Base-by-base conservation (phyloP, 2,329 filamentous ascomycete genomes). In the Plenodomus lindquistii region DNA sequence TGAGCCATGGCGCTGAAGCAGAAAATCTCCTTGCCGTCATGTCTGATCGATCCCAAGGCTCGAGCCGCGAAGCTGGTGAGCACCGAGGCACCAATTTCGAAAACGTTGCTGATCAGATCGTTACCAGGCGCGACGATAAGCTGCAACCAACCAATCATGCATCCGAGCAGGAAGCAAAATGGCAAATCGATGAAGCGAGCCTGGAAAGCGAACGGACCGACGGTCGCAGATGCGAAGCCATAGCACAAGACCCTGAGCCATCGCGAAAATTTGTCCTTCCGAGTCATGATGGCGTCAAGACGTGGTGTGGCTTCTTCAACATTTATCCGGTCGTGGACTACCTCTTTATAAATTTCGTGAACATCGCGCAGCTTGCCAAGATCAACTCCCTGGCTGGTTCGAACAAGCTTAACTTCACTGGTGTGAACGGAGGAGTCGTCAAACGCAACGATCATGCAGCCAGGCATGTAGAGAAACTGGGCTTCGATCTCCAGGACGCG, bases 401-500 rank as follows among this genome's bases (percentile, higher is more conserved):
- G 82, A 6, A 91, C 85, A 24, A 91, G 80, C 73, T 89, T 89
- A 53, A 91, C 87, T 66, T 91, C 87, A n/a, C 87, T 87, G 0
- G 88, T 91, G 63, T 91, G 87, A 0, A 87, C 89, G 0, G 79
- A 74, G 4, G 76, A 73, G 70, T 93, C 89, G 63, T 85, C 91
- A 65, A 97, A 96, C 4, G 90, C 93, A 66, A 96, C 88, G 47
- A 97, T 89, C 92, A 97, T 97, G 65, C 89, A 95, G 0, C 89
- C 89, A 0, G 92, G 91, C 22, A 96, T 84, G 67, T 96, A 97
- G 18, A 96, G 76, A 60, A 94, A 96, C 63, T 96, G 91, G 5
- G 87, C 88, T 57, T 96, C 88, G 15, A 96, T 92, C 70, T 92
- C 89, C 31, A 97, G 81, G 1, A 94, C 89, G n/a, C 89, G 82